phyloP scores from a whole-genome alignment of 2,329 filamentous ascomycete genomes.

The Scortechinia acanthostroma region DNA sequence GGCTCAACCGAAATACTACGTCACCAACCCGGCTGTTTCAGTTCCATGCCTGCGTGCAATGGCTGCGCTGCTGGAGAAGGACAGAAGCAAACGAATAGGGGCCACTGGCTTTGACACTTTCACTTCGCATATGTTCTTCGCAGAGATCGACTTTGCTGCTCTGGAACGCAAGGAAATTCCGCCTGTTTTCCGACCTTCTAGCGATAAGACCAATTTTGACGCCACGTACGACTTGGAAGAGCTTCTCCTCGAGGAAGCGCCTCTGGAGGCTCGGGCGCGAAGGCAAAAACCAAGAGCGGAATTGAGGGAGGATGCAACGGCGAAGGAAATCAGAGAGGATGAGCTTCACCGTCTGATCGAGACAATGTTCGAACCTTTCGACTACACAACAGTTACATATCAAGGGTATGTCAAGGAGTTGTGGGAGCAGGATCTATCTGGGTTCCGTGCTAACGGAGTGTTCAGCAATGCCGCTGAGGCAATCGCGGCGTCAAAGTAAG shows the following conservation, averaged over 20 bases:
- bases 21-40: constrained; percentile 64
- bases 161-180: constrained; percentile 62
- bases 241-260: constrained; percentile 65
- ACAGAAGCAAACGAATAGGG: constrained; percentile 59
- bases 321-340: constrained; percentile 66
- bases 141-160: constrained; percentile 56
- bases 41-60: constrained; percentile 67
- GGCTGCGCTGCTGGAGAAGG: constrained; percentile 59
- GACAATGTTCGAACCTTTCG: constrained; percentile 68
- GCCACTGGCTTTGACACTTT: constrained; percentile 55
- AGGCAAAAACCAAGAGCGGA: constrained; percentile 67
- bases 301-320: constrained; percentile 65
- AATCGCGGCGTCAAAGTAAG: not conserved
- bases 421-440: no score
- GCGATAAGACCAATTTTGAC: constrained; percentile 74
- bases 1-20: constrained; percentile 59
- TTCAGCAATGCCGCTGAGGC: not conserved
- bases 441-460: no score
- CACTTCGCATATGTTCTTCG: constrained; percentile 63
- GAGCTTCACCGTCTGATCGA: constrained; percentile 70
- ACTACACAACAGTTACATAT: constrained; percentile 59
- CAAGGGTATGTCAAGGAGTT: constrained; percentile 43
- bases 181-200: constrained; percentile 65
- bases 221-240: constrained; percentile 73
- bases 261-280: constrained; percentile 63